Base-by-base conservation (phyloP, 2,329 filamentous ascomycete species). In the Ophiostoma novo-ulmi region DNA sequence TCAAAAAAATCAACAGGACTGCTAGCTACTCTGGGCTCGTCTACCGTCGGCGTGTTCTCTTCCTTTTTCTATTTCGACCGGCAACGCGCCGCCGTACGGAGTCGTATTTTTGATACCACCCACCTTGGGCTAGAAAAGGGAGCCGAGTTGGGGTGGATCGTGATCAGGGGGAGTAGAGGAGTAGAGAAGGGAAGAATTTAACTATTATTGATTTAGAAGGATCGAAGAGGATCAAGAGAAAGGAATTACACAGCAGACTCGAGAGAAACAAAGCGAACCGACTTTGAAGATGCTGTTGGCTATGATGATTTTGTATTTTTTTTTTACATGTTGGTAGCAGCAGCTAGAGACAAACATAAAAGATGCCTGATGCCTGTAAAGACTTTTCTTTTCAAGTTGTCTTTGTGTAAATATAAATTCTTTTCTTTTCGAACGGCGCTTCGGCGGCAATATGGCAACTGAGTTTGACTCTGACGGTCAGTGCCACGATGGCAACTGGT, bases 51-150 rank as follows among this genome's bases (percentile, higher is more conserved):
- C 58, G 5, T 63, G 26, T 31, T 61, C 14, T 44, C 41, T 44
- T 44, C 58, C 11, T 48, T 64, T 64, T 68, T 68, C 36, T 11
- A 67, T 67, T 70, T 67, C 39, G 52, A 14, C 66, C 35, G 61
- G 26, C 31, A 39, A 36, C 58, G 58, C 70, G 70, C 70, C 68
- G 70, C 67, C 35, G 70, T 58, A 69, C 70, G 67, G 70, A 71
- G 70, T 69, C 26, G 58, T 63, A 63, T 63, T 63, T 63, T 63
- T 31, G 26, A 63, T 63, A 63, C 58, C 58, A 63, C 58, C 58
- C 58, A 63, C 26, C 58, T 35, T 63, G 22, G 48, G 52, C 52
- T 58, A 55, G n/a, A 44, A 44, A 26, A 58, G 52, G 52, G 52
- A 58, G 52, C 52, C 52, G 52, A 58, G 58, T 63, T 20, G 58